Base-by-base conservation (phyloP, 2,329 filamentous ascomycete species). In the Botryosphaeria dothidea region DNA sequence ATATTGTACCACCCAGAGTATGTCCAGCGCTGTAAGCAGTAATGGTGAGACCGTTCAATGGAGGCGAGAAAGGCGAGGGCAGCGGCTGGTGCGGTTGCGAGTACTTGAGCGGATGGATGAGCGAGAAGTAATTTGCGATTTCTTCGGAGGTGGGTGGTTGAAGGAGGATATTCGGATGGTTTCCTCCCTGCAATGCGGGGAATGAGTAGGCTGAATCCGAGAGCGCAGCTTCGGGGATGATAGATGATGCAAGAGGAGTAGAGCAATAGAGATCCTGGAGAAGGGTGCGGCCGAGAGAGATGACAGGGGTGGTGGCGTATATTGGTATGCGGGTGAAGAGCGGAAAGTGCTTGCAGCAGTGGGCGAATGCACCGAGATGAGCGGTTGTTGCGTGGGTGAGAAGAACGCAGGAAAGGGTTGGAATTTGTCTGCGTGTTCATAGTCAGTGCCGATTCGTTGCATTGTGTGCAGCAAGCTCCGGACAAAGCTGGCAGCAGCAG, bases 1-100 rank as follows among this genome's bases (percentile, higher is more conserved):
- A 99, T 81, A 99, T 97, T 25, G 95, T 98, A 64, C 95, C 95
- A 76, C 95, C 95, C 0, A 98, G 86, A 0, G 94, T 97, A 75
- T 97, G 94, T 68, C 95, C 95, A 7, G 95, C 93, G 78, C 96
- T 96, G 80, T 98, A 98, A 0, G 95, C 95, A 0, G 95, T 99
- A 69, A 99, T 92, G 2, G 92, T 97, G 19, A 99, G 86, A 4
- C 93, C 93, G 70, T 95, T 93, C 17, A 97, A 83, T 0, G 94
- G 91, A 3, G 93, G 92, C 2, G 93, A 96, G 74, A 93, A 96
- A 0, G 93, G 90, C 4, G 93, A 95, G 0, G 91, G 88, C 1
- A 93, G 84, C 1, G 95, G 94, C 72, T 97, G 92, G 74, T 96
- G 93, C 2, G 95, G 93, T 75, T 99, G 95, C 1, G 93, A 97